Evolutionary conservation across 139 green algal genomes (phyloP).

Genomic region (Eudorina sp.): DNA sequence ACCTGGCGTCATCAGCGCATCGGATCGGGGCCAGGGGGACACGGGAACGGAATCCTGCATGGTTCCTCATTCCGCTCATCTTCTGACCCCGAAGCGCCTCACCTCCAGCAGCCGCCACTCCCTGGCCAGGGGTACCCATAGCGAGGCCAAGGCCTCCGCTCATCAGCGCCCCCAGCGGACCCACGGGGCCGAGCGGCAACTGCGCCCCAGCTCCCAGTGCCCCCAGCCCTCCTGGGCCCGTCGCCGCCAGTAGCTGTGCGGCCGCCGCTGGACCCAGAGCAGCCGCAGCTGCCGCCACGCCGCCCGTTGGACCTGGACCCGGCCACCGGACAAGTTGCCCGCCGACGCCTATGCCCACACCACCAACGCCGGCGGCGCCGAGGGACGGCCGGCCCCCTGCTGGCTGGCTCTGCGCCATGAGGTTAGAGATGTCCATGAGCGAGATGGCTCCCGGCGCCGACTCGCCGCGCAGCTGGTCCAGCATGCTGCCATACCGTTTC

Average conservation of each 20-base stretch:
- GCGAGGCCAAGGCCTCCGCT: no score
- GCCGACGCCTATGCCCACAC: neutral
- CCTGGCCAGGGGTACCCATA: neutral
- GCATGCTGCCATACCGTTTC: slow-evolving; percentile 16
- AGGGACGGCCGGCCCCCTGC: neutral
- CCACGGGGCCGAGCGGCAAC: neutral
- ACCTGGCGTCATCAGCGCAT: no score
- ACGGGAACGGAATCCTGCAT: no score
- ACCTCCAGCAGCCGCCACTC: neutral
- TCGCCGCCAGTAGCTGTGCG: neutral
- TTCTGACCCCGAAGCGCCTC: neutral
- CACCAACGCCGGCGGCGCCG: neutral
- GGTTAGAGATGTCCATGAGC: neutral
- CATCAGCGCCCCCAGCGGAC: neutral
- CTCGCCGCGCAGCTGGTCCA: neutral
- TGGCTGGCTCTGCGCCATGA: neutral
- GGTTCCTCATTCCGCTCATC: no score
- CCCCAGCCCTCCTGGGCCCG: neutral
- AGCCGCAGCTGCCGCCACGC: neutral
- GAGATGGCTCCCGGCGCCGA: neutral
- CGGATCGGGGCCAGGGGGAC: no score
- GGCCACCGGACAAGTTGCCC: neutral
- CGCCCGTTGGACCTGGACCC: neutral
- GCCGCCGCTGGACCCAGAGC: neutral
- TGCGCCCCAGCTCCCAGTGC: neutral